phyloP scores from a whole-genome alignment of 2,329 filamentous ascomycete genomes.

The Emydomyces testavorans region DNA sequence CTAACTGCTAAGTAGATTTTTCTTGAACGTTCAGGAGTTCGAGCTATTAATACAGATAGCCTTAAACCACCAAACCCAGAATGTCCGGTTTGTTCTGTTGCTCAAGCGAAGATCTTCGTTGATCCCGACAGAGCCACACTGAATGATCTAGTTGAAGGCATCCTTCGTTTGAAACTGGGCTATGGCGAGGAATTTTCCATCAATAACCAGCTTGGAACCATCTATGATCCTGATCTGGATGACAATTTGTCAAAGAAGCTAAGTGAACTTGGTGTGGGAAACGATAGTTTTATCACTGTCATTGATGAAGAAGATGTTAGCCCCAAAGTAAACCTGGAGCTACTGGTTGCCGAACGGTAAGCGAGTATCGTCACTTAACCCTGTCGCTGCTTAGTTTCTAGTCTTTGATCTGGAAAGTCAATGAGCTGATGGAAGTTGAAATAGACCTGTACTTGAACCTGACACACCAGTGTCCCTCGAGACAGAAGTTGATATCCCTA shows the following conservation, averaged over 20 bases:
- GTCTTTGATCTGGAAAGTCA: background rate
- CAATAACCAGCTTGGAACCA: slow-evolving; percentile 59
- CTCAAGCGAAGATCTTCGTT: slow-evolving; percentile 54
- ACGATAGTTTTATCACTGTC: slow-evolving; percentile 67
- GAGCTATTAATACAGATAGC: slow-evolving; percentile 46
- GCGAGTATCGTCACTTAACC: slow-evolving; percentile 4
- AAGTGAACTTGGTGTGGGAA: slow-evolving; percentile 60
- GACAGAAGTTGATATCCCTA: slow-evolving; percentile 37
- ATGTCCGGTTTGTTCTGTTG: slow-evolving; percentile 73
- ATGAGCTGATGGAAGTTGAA: slow-evolving; percentile 13
- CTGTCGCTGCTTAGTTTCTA: background rate
- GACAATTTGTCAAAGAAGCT: slow-evolving; percentile 76
- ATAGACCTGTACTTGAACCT: slow-evolving; percentile 23
- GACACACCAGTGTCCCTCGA: slow-evolving; percentile 33
- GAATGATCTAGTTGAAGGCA: slow-evolving; percentile 62
- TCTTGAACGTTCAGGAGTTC: slow-evolving; percentile 54
- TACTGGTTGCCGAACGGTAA: slow-evolving; percentile 40
- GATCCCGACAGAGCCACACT: slow-evolving; percentile 64
- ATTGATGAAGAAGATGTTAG: slow-evolving; percentile 61
- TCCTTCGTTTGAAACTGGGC: slow-evolving; percentile 58
- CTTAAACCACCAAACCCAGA: slow-evolving; percentile 59
- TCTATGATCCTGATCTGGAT: slow-evolving; percentile 83
- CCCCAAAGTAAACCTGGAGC: slow-evolving; percentile 66
- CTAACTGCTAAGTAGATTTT: slow-evolving; percentile 49
- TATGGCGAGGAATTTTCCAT: slow-evolving; percentile 75